phyloP scores from a whole-genome alignment of 2,329 filamentous ascomycete species.

The Xylariaceae sp. region DNA sequence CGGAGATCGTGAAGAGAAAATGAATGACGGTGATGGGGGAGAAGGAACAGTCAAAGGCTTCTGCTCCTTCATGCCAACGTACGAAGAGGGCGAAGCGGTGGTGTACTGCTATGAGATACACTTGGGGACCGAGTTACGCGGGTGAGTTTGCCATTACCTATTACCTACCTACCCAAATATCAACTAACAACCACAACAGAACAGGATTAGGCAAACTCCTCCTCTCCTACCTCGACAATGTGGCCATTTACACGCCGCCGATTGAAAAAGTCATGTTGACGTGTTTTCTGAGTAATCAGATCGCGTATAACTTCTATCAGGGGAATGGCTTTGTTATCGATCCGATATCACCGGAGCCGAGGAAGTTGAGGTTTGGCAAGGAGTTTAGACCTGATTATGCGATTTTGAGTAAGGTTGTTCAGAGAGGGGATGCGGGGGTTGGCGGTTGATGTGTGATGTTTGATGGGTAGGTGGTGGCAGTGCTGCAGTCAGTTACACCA shows the following conservation, averaged over 20 bases:
- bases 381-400: conserved; percentile 56
- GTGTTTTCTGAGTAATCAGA: conserved; percentile 62
- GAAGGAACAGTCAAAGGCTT: conserved; percentile 43
- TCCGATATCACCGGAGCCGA: conserved; percentile 52
- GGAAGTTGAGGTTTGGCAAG: conserved; percentile 53
- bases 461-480: no score
- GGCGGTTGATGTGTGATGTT: no score
- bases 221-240: conserved; percentile 52
- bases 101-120: conserved; percentile 81
- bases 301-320: conserved; percentile 59
- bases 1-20: neutral
- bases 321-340: conserved; percentile 57
- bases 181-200: conserved; percentile 34
- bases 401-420: conserved; percentile 53
- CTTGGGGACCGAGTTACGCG: conserved; percentile 53
- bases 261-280: conserved; percentile 71
- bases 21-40: neutral
- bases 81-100: conserved; percentile 63
- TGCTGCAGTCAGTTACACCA: no score
- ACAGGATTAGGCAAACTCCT: conserved; percentile 61
- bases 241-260: conserved; percentile 52
- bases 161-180: neutral
- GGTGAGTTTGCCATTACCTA: conserved; percentile 37
- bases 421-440: no score
- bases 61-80: conserved; percentile 69